Percentiles rank a stretch among this genome's conserved stretches.
These are phyloP conservation scores for Pythium sp. DNA, from an alignment of 352 stramenopile genomes.

Conservation along the genomic window DNA sequence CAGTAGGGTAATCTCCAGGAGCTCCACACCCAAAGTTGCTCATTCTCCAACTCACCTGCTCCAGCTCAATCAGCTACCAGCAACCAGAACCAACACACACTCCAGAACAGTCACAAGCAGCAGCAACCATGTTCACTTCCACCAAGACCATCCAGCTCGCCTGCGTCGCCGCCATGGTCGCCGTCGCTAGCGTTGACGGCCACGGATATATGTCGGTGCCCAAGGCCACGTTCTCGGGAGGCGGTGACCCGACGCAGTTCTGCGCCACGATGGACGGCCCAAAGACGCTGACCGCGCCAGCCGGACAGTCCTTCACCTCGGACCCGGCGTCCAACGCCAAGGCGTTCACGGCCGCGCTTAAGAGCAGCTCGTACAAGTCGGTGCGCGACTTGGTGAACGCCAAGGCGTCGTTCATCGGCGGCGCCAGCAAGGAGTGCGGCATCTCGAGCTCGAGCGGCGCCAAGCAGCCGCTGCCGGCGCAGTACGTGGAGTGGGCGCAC, in stretches of 20 bases:
- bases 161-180: constrained; percentile 2
- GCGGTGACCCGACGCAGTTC: constrained; percentile 15
- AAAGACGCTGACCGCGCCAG: constrained; percentile 6
- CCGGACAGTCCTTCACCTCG: constrained; percentile 15
- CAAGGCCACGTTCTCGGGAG: constrained; percentile 8
- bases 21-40: background rate
- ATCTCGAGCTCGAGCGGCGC: constrained; percentile 30
- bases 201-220: constrained; percentile 11
- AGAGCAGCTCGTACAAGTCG: constrained; percentile 21
- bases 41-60: background rate
- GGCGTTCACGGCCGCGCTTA: constrained; percentile 24
- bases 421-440: constrained; percentile 21
- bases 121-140: background rate
- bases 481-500: constrained; percentile 39
- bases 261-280: constrained; percentile 13
- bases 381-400: constrained; percentile 16
- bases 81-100: background rate
- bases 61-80: background rate
- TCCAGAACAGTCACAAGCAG: too few relatives aligned
- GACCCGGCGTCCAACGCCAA: constrained; percentile 19
- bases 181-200: background rate
- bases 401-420: background rate
- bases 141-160: background rate
- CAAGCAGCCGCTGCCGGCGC: constrained; percentile 26
- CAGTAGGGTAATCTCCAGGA: background rate